Conservation (phyloP, 1,284 basidiomycete species). For the Anthracocystis panici-leucophaei region DNA sequence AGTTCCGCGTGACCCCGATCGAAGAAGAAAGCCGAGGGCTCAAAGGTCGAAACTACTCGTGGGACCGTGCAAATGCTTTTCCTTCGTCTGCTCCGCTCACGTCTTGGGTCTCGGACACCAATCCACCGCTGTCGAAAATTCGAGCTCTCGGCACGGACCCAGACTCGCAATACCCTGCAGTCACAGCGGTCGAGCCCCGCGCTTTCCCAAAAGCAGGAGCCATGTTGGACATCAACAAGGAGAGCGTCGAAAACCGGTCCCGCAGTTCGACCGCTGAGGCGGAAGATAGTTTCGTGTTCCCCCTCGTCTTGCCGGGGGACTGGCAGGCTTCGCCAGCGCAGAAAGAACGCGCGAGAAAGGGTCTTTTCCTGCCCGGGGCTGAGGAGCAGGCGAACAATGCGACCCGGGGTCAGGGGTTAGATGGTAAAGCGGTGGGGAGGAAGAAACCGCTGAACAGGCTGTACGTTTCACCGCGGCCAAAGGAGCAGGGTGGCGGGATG, state of each 20-base stretch:
- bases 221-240: conserved; percentile 36
- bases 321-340: conserved; percentile 52
- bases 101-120: conserved; percentile 41
- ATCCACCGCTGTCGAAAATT: conserved; percentile 38
- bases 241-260: conserved; percentile 27
- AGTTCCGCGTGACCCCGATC: conserved; percentile 49
- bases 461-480: conserved; percentile 55
- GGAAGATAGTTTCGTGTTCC: conserved; percentile 58
- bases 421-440: background rate
- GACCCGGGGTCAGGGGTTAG: too few relatives aligned
- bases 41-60: conserved; percentile 49
- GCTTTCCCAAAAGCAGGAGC: conserved; percentile 46
- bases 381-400: conserved; percentile 10
- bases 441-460: conserved; percentile 52
- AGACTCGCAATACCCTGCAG: conserved; percentile 23
- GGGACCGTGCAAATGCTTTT: conserved; percentile 46
- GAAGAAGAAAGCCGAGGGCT: conserved; percentile 58
- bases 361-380: conserved; percentile 26
- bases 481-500: conserved; percentile 57
- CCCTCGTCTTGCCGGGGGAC: conserved; percentile 61
- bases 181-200: conserved; percentile 56
- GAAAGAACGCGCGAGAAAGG: conserved; percentile 28
- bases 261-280: conserved; percentile 3
- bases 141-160: conserved; percentile 29
- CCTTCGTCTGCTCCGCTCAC: conserved; percentile 18